A percentile compares a stretch with the other conserved stretches of the same genome.
These are phyloP conservation scores for Saussurea involucrata DNA, from an alignment of 129 eudicot genomes.

Conservation along the genomic window DNA sequence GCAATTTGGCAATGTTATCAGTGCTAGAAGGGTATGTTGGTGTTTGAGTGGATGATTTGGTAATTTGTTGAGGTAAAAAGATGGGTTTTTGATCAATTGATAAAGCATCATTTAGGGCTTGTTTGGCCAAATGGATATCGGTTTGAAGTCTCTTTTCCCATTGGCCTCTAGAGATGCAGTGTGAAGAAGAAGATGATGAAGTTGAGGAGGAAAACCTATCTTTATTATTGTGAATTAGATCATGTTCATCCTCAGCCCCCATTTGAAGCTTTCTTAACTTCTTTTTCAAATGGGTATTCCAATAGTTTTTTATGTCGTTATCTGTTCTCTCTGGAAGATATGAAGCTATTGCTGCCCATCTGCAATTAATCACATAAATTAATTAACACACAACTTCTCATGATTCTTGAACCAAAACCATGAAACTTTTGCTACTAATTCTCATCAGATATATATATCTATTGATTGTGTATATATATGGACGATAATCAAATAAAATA, in stretches of 20 bases:
- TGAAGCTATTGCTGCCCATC: constrained; percentile 84
- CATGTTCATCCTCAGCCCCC: constrained; percentile 13
- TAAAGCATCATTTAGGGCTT: constrained; percentile 59
- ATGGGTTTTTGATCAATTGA: constrained; percentile 36
- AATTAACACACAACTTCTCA: constrained; percentile 2
- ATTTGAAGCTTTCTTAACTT: constrained; percentile 54
- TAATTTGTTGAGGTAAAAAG: not conserved
- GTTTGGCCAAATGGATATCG: constrained; percentile 56
- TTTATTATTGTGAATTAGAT: constrained; percentile 12
- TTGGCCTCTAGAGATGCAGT: constrained; percentile 52
- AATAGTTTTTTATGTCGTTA: constrained; percentile 63
- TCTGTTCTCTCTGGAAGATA: constrained; percentile 77
- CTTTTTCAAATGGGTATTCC: constrained; percentile 67
- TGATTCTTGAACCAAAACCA: not conserved
- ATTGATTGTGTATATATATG: too few species aligned
- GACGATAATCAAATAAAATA: too few species aligned
- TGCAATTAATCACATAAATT: constrained; percentile 2
- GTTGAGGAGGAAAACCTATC: constrained; percentile 35
- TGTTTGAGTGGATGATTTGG: not conserved
- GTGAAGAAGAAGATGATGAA: constrained; percentile 37
- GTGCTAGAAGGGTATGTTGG: constrained; percentile 59
- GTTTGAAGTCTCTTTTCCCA: constrained; percentile 69
- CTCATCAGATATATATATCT: not conserved
- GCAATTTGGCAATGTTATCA: constrained; percentile 71
- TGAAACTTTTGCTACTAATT: not conserved